These are phyloP conservation scores for Zygoascus hellenicus DNA, from an alignment of 1,139 yeast genomes.

Conservation along the genomic window DNA sequence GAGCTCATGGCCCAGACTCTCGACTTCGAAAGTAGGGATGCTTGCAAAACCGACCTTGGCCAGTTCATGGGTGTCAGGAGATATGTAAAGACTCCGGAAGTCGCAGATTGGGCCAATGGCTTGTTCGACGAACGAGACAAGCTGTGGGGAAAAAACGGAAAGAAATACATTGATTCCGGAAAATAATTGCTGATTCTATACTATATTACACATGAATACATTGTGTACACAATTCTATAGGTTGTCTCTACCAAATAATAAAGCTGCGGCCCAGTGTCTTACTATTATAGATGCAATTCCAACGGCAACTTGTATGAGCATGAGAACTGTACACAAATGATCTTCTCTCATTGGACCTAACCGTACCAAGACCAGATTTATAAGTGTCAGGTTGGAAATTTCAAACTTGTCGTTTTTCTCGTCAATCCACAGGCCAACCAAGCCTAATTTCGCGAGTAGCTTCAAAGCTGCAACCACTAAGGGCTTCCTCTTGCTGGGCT, in stretches of 20 bases:
- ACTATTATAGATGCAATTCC: conserved; percentile 64
- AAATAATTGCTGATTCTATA: no score
- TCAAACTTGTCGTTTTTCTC: conserved; percentile 29
- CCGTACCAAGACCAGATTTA: conserved; percentile 76
- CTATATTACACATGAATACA: background rate
- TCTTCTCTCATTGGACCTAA: conserved; percentile 90
- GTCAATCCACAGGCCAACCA: conserved; percentile 47
- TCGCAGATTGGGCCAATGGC: conserved; percentile 64
- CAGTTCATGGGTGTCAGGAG: conserved; percentile 64
- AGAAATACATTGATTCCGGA: background rate
- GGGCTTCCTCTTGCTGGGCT: conserved; percentile 17
- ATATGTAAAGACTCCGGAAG: conserved; percentile 66
- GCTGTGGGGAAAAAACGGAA: conserved; percentile 33
- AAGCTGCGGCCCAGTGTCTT: conserved; percentile 81
- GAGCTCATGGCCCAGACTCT: conserved; percentile 88
- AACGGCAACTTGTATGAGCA: conserved; percentile 54
- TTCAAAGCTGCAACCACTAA: conserved; percentile 31
- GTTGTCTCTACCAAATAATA: conserved; percentile 87
- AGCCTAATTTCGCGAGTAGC: conserved; percentile 40
- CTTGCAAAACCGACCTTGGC: conserved; percentile 50
- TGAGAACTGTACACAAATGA: conserved; percentile 52
- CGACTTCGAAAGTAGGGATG: conserved; percentile 69
- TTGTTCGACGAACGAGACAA: conserved; percentile 52
- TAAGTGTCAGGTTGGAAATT: conserved; percentile 79
- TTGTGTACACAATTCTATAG: conserved; percentile 28